Evolutionary conservation across 371 early-diverging fungal species (phyloP).

Genomic region (Capniomyces stellatus): DNA sequence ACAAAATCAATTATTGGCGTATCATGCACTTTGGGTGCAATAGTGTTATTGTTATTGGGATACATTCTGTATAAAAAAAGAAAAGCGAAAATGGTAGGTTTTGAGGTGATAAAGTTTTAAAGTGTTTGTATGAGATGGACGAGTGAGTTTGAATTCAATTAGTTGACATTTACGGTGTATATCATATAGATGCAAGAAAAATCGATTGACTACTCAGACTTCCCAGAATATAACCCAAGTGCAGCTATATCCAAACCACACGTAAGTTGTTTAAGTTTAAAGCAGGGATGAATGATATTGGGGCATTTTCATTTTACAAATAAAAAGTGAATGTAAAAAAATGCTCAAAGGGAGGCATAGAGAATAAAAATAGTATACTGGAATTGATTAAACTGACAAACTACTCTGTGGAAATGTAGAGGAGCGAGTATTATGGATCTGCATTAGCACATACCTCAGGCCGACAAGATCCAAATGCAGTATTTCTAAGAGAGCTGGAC

Average conservation of each 20-base stretch:
- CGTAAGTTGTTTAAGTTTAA: too few relatives aligned
- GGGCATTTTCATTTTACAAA: background rate
- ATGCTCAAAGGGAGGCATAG: background rate
- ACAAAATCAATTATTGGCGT: background rate
- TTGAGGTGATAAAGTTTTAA: too few relatives aligned
- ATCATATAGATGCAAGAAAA: background rate
- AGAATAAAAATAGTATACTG: too few relatives aligned
- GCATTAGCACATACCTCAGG: background rate
- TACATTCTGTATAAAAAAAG: background rate
- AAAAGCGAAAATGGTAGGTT: background rate
- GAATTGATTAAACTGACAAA: too few relatives aligned
- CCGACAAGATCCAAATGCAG: conserved; percentile 2
- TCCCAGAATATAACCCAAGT: background rate
- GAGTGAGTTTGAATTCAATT: too few relatives aligned
- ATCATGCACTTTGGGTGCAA: background rate
- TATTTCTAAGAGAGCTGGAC: conserved; percentile 2
- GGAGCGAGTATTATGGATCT: background rate
- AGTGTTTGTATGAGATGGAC: too few relatives aligned
- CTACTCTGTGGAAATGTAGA: too few relatives aligned
- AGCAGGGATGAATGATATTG: too few relatives aligned
- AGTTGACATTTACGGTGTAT: background rate
- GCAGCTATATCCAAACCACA: background rate
- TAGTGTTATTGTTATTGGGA: background rate
- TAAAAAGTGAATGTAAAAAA: background rate
- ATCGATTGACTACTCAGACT: background rate